A percentile compares a stretch with the other conserved stretches of the same genome.
These are phyloP conservation scores for Ustilago vetiveriae DNA, from an alignment of 1,284 basidiomycete species.

Conservation along the genomic window DNA sequence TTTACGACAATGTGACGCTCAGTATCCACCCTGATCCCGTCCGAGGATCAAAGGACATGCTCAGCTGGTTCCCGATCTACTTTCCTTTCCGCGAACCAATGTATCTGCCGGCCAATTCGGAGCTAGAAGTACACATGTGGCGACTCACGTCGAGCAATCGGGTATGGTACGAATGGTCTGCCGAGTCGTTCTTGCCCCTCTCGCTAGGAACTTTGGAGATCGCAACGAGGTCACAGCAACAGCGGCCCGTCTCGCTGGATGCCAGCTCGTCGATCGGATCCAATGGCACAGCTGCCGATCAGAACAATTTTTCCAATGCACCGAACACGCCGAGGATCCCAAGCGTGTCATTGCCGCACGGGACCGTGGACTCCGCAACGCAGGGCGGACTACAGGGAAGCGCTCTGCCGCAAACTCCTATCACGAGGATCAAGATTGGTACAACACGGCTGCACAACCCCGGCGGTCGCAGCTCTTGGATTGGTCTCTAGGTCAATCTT, in stretches of 20 bases:
- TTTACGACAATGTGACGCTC: slow-evolving; percentile 87
- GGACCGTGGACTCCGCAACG: neutral
- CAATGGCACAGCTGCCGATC: slow-evolving; percentile 17
- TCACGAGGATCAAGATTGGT: slow-evolving; percentile 79
- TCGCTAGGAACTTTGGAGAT: slow-evolving; percentile 19
- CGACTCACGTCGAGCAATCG: slow-evolving; percentile 79
- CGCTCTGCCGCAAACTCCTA: slow-evolving; percentile 6
- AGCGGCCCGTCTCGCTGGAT: slow-evolving; percentile 28
- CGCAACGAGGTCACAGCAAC: slow-evolving; percentile 5
- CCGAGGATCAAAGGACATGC: slow-evolving; percentile 87
- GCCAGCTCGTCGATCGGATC: slow-evolving; percentile 32
- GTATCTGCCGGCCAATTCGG: slow-evolving; percentile 89
- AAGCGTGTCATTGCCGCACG: slow-evolving; percentile 21
- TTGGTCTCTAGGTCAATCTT: slow-evolving; percentile 69
- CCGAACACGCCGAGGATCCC: slow-evolving; percentile 59
- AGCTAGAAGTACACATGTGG: slow-evolving; percentile 94
- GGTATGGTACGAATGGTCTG: slow-evolving; percentile 99
- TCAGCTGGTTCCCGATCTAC: slow-evolving; percentile 98
- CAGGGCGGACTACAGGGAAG: slow-evolving; percentile 15
- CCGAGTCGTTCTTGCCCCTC: slow-evolving; percentile 82
- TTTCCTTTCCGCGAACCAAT: slow-evolving; percentile 87
- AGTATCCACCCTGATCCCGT: slow-evolving; percentile 89
- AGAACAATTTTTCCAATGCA: slow-evolving; percentile 56
- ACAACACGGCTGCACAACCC: slow-evolving; percentile 91
- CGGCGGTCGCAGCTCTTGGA: slow-evolving; percentile 88